These are phyloP conservation scores for Suillus tomentosus DNA, from an alignment of 768 basidiomycete species.

Conservation along the genomic window DNA sequence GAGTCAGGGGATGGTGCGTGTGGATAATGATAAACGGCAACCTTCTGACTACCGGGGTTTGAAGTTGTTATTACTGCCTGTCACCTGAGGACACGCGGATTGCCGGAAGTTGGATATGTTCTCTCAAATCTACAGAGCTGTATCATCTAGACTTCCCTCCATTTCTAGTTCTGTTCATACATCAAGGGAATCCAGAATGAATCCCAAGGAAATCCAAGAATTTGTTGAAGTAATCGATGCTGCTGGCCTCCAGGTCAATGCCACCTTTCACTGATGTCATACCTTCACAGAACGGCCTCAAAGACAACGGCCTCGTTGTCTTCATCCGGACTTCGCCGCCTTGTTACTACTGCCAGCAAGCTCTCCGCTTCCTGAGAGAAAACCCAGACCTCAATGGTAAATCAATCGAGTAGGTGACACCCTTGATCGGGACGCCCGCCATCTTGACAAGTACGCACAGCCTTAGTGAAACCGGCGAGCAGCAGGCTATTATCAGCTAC, in stretches of 20 bases:
- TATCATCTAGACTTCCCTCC: slow-evolving; percentile 13
- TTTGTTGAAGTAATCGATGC: not conserved
- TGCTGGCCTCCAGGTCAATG: not conserved
- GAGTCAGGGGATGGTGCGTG: too few relatives aligned
- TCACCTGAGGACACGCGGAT: not conserved
- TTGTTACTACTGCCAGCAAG: slow-evolving; percentile 5
- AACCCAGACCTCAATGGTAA: slow-evolving; percentile 2
- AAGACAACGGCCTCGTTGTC: slow-evolving; percentile 6
- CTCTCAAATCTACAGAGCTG: slow-evolving; percentile 11
- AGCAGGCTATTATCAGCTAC: slow-evolving; percentile 5
- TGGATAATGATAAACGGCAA: too few relatives aligned
- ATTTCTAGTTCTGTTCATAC: slow-evolving; percentile 1
- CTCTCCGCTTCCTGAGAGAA: slow-evolving; percentile 1
- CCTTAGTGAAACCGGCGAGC: slow-evolving; percentile 5
- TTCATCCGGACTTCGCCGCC: slow-evolving; percentile 5
- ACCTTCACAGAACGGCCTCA: not conserved
- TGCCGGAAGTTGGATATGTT: slow-evolving; percentile 9
- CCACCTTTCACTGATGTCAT: not conserved
- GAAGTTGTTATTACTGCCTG: not conserved
- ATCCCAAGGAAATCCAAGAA: not conserved
- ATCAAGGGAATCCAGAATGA: not conserved
- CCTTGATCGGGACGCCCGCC: not conserved
- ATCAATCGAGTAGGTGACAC: slow-evolving; percentile 5
- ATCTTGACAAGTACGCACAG: not conserved
- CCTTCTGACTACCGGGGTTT: too few relatives aligned